Evolutionary conservation across 1,284 basidiomycete species (phyloP).

Genomic region (Austroboletus rostrupii): DNA sequence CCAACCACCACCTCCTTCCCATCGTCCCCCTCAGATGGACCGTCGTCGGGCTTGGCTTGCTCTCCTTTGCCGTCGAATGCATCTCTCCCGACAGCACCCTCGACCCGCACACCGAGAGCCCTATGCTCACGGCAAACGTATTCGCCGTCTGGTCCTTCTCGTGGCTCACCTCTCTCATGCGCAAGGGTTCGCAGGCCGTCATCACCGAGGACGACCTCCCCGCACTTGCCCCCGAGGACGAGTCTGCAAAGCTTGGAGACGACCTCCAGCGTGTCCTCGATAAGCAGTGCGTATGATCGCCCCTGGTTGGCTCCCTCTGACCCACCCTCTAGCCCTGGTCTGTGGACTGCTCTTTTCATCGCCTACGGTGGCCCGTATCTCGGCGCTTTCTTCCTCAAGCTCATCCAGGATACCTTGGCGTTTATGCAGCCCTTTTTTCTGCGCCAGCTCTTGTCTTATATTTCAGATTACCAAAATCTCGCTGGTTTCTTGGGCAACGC

Average conservation of each 20-base stretch:
- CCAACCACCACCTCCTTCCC: conserved; percentile 23
- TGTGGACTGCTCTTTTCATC: conserved; percentile 70
- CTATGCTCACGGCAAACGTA: conserved; percentile 78
- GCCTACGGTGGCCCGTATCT: conserved; percentile 81
- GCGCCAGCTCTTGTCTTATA: conserved; percentile 76
- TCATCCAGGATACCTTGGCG: conserved; percentile 74
- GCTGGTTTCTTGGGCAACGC: conserved; percentile 21
- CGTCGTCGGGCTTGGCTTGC: conserved; percentile 46
- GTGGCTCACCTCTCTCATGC: conserved; percentile 81
- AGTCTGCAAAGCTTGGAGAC: conserved; percentile 67
- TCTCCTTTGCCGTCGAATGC: conserved; percentile 69
- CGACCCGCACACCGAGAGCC: conserved; percentile 61
- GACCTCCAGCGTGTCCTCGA: conserved; percentile 59
- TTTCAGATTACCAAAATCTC: conserved; percentile 69
- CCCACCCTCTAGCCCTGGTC: conserved; percentile 30
- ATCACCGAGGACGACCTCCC: conserved; percentile 80
- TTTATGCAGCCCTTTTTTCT: conserved; percentile 92
- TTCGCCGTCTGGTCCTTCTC: conserved; percentile 74
- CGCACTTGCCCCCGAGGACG: conserved; percentile 62
- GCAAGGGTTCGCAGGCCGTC: conserved; percentile 55
- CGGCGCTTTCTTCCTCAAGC: conserved; percentile 65
- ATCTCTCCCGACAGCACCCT: conserved; percentile 60
- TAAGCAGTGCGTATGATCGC: conserved; percentile 46
- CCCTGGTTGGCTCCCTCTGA: conserved; percentile 2
- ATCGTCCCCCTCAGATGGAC: conserved; percentile 48